Evolutionary conservation across 768 basidiomycete genomes (phyloP).

Genomic region (Guyanaporus albipodus): DNA sequence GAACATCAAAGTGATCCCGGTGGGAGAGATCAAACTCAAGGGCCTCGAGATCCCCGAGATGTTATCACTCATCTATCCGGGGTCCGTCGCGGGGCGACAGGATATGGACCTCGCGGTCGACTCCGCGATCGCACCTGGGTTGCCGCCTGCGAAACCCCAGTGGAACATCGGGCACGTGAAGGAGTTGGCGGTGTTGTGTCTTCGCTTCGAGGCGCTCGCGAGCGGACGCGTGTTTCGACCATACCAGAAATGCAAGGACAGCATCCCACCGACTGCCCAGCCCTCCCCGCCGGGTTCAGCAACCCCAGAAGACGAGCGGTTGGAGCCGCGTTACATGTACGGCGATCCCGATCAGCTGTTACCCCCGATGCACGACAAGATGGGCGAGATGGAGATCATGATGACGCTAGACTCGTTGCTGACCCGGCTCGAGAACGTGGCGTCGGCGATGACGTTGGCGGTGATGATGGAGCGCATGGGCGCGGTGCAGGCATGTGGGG

Average conservation of each 20-base stretch:
- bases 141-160: slow-evolving; percentile 41
- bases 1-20: slow-evolving; percentile 62
- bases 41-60: slow-evolving; percentile 90
- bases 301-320: slow-evolving; percentile 19
- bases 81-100: slow-evolving; percentile 65
- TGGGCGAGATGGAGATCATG: slow-evolving; percentile 69
- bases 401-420: slow-evolving; percentile 73
- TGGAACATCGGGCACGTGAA: slow-evolving; percentile 73
- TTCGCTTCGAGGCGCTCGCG: slow-evolving; percentile 77
- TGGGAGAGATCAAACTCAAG: slow-evolving; percentile 92
- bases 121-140: slow-evolving; percentile 8
- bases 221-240: slow-evolving; percentile 57
- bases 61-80: slow-evolving; percentile 82
- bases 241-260: slow-evolving; percentile 34
- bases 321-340: slow-evolving; percentile 40
- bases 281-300: slow-evolving; percentile 11
- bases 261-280: slow-evolving; percentile 13
- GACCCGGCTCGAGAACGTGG: slow-evolving; percentile 72
- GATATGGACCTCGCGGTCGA: slow-evolving; percentile 42
- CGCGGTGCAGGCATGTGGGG: slow-evolving; percentile 35
- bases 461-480: slow-evolving; percentile 21
- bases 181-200: slow-evolving; percentile 65
- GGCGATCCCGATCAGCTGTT: slow-evolving; percentile 62
- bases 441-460: slow-evolving; percentile 31
- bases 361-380: slow-evolving; percentile 65